These are phyloP conservation scores for Reticulomyxa filosa DNA, from an alignment of 78 protist species.

Conservation along the genomic window DNA sequence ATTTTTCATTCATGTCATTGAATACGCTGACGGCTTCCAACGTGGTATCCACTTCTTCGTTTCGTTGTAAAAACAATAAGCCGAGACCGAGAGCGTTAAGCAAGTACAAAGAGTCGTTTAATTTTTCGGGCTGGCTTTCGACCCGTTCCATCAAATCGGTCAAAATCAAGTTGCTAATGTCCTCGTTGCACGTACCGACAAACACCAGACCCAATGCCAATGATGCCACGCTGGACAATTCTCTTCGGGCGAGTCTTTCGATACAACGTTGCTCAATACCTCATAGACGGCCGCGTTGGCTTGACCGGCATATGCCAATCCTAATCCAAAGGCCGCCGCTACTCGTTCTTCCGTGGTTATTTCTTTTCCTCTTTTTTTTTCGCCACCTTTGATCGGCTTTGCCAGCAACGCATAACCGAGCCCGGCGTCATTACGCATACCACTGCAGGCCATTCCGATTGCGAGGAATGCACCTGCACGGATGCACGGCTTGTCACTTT, in stretches of 20 bases:
- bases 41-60: too few relatives aligned
- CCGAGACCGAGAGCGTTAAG: not conserved
- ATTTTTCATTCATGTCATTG: too few relatives aligned
- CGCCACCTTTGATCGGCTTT: conserved; percentile 22
- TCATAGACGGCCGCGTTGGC: too few relatives aligned
- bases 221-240: too few relatives aligned
- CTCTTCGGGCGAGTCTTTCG: too few relatives aligned
- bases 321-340: conserved; percentile 12
- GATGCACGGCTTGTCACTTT: too few relatives aligned
- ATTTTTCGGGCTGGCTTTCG: not conserved
- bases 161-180: conserved; percentile 13
- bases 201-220: conserved; percentile 63
- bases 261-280: too few relatives aligned
- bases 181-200: conserved; percentile 63
- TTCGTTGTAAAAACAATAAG: not conserved
- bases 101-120: not conserved
- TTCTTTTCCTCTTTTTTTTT: not conserved
- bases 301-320: conserved; percentile 32
- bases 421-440: conserved; percentile 58
- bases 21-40: too few relatives aligned
- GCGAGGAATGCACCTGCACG: conserved; percentile 82
- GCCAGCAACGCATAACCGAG: conserved; percentile 59
- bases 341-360: not conserved
- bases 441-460: conserved; percentile 53
- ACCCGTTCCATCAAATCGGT: not conserved